Base-by-base conservation (phyloP, 257 asterid species). In the Plectranthus barbatus region DNA sequence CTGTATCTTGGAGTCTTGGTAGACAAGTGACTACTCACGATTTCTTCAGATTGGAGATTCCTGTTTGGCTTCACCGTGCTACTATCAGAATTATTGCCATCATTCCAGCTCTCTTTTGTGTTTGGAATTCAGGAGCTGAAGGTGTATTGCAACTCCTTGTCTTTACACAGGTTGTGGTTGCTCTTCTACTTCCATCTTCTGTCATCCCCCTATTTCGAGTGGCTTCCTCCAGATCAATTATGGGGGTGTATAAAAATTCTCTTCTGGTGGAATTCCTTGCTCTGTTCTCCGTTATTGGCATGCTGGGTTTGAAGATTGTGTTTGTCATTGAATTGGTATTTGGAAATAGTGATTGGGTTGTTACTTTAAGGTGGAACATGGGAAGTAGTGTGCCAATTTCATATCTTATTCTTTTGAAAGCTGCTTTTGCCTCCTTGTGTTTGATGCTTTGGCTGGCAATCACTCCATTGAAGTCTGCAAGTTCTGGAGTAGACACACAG, bases 61-160 rank as follows among this genome's bases (percentile, higher is more conserved):
- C 96, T 42, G 84, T 80, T 64, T 93, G 99, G 99, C 91, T 90
- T 71, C 97, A 93, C 78, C 90, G 89, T 59, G 88, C 82, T 41
- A 80, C 99, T 26, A 79, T 90, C 78, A 79, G 97, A 84, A 76
- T 85, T 57, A 59, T 90, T 75, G 95, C 92, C 59, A 74, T 90
- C 42, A 76, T 93, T 62, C 86, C 95, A 8, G 97, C 95, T 12
- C 92, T 93, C 65, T 85, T 74, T 59, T 87, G 91, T 68, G 88
- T 81, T 20, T 81, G 94, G 94, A 78, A 54, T 79, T 78, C 95
- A 37, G 99, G 97, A 71, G 92, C 92, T 52, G 99, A 87, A 59
- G 96, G 96, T 41, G 71, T 90, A 70, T 93, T 87, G 76, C 97
- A 84, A 72, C 76, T 87, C 74, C 83, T 93, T 68, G 73, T 93